Evolutionary conservation across 805 yeast species (phyloP), one percentile per base, ranked within the genome.

Genomic region (Candida corydali): DNA sequence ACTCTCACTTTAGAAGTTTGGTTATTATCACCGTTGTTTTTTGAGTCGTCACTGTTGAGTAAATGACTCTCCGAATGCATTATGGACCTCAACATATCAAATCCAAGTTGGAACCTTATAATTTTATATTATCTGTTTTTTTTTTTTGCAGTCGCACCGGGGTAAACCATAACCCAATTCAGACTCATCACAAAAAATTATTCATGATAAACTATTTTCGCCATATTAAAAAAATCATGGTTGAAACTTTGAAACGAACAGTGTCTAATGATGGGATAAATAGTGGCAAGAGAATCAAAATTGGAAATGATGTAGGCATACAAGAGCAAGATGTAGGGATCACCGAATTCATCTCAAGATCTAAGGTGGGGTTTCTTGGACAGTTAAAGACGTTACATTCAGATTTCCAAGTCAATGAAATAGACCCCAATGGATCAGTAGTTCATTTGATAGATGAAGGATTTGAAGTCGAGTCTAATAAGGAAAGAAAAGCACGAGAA

Each of bases 351-450:
- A 61, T 87, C 24, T 76, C 78, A 32, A n/a, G n/a, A n/a, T 49
- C 67, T 17, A 40, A 39, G 17, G 40, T 53, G 25, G 95, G 96
- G 3, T 86, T 93, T 45, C 56, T 58, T 12, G 98, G 98, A 2
- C 70, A 74, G 10, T 68, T 93, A 49, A 93, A 93, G 58, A 95
- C 86, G 53, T 69, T 96, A 43, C 89, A 88, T 60, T 82, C 95
- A 9, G 99, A 93, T 56, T 93, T 93, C 56, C 72, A 86, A 54
- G 99, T 93, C 30, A 86, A 88, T 59, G 99, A 93, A 59, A 82
- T 93, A 39, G 82, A 71, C 42, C 48, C 61, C 20, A 62, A 75
- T 16, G 94, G 86, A 1, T 61, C 75, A 2, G 95, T 88, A 2
- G 74, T 89, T 9, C 89, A 81, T 55, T 67, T 93, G 43, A 55